phyloP scores from a whole-genome alignment of 306 rosid species.

The Malus sylvestris region DNA sequence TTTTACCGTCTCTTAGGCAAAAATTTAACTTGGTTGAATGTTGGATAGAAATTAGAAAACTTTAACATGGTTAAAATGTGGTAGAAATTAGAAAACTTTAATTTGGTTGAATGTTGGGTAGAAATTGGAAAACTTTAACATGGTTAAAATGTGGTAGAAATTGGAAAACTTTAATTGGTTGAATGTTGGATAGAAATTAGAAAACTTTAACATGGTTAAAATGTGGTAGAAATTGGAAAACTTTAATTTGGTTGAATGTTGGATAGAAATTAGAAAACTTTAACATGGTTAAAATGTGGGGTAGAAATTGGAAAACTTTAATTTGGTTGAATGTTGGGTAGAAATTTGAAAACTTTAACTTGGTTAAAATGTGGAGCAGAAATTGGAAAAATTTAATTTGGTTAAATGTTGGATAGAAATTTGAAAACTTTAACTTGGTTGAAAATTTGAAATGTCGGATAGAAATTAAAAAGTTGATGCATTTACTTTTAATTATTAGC shows the following conservation, averaged over 20 bases:
- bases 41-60: not conserved
- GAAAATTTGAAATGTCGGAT: no score
- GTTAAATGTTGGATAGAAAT: not conserved
- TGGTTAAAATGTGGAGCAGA: not conserved
- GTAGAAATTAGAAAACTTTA: no score
- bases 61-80: not conserved
- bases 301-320: not conserved
- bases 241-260: not conserved
- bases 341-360: no score
- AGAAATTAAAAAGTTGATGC: not conserved
- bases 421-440: no score
- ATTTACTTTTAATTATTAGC: not conserved
- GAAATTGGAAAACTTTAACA: no score
- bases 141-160: not conserved
- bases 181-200: not conserved
- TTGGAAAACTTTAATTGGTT: no score
- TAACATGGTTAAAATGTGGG: not conserved
- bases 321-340: not conserved
- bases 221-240: not conserved
- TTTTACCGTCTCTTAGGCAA: not conserved
- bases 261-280: no score
- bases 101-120: no score
- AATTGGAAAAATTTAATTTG: not conserved
- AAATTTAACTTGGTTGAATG: not conserved
- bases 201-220: not conserved